These are phyloP conservation scores for Myrica gale DNA, from an alignment of 306 rosid genomes.

Conservation along the genomic window DNA sequence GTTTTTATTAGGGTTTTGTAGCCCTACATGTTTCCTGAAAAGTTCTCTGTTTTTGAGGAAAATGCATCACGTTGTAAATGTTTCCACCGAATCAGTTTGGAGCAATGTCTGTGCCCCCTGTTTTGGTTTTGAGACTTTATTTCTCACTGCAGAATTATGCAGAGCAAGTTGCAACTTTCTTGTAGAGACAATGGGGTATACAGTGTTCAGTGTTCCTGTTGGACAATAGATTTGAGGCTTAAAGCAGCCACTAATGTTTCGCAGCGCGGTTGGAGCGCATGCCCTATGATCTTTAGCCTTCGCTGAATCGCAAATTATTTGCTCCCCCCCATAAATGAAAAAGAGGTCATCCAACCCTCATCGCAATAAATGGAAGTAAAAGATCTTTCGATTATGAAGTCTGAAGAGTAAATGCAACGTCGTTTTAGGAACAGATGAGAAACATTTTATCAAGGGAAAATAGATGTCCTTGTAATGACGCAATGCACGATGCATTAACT, in stretches of 20 bases:
- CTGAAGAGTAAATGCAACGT: background rate
- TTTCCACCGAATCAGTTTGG: background rate
- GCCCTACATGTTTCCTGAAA: slow-evolving; percentile 17
- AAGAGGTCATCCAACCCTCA: background rate
- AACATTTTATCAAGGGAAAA: too few species aligned
- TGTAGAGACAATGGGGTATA: background rate
- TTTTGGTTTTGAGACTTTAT: background rate
- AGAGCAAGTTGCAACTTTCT: background rate
- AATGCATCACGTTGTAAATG: background rate
- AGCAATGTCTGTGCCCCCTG: slow-evolving; percentile 4
- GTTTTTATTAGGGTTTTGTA: background rate
- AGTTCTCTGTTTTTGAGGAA: slow-evolving; percentile 13
- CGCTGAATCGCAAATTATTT: background rate
- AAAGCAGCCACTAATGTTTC: background rate
- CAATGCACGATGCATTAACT: too few species aligned
- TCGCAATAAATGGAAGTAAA: background rate
- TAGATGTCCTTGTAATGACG: too few species aligned
- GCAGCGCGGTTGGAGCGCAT: background rate
- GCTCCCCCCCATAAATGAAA: background rate
- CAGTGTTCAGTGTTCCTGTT: background rate
- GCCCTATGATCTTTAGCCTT: background rate
- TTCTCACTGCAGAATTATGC: background rate
- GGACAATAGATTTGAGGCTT: background rate
- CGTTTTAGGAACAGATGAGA: background rate
- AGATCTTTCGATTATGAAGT: background rate